Evolutionary conservation across 495 filamentous ascomycete genomes (phyloP).

Genomic region (Astrocystis sublimbata): DNA sequence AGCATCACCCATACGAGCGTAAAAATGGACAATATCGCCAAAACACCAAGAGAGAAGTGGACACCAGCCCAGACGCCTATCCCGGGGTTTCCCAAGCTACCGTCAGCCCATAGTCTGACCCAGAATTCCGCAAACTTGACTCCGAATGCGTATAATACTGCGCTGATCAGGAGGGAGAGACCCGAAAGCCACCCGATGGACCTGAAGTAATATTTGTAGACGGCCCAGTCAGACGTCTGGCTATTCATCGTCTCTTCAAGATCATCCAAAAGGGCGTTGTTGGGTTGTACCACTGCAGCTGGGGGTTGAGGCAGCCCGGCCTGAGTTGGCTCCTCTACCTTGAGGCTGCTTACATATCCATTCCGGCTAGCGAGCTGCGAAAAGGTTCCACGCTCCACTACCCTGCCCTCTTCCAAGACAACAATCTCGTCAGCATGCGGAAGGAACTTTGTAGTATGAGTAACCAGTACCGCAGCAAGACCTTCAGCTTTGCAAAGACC

Average conservation of each 20-base stretch:
- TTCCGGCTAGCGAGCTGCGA: conserved; percentile 30
- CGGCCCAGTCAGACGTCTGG: conserved; percentile 28
- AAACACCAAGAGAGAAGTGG: conserved; percentile 35
- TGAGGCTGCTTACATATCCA: conserved; percentile 29
- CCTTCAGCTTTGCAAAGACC: too few relatives aligned
- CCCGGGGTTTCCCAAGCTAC: too few relatives aligned
- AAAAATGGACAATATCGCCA: conserved; percentile 21
- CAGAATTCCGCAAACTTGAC: conserved; percentile 41
- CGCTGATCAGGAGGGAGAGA: conserved; percentile 20
- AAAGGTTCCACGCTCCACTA: conserved; percentile 49
- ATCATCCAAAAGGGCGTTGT: neutral
- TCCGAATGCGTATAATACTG: conserved; percentile 34
- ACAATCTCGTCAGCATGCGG: conserved; percentile 50
- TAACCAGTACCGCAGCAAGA: too few relatives aligned
- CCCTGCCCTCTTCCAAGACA: conserved; percentile 41
- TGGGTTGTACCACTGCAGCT: neutral
- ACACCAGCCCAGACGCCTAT: conserved; percentile 40
- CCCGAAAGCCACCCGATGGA: conserved; percentile 28
- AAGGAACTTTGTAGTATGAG: conserved; percentile 40
- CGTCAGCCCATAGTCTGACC: conserved; percentile 43
- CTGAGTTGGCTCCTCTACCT: neutral
- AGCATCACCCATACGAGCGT: conserved; percentile 11
- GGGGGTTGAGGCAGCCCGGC: too few relatives aligned
- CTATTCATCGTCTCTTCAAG: neutral
- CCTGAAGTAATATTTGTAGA: conserved; percentile 40